These are phyloP conservation scores for Maudiozyma saulgeensis DNA, from an alignment of 805 yeast species.

Conservation along the genomic window DNA sequence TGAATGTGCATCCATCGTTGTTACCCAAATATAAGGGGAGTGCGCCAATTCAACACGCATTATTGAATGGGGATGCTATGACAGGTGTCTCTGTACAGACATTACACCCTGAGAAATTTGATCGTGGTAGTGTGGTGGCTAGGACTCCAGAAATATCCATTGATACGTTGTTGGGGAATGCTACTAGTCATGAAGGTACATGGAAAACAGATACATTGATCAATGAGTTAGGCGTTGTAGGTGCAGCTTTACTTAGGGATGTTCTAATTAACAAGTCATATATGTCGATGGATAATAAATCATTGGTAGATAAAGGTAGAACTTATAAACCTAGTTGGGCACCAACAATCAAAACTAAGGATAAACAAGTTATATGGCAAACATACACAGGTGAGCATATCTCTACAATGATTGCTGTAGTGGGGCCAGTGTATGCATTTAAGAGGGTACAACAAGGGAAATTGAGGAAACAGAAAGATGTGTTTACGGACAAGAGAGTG, in stretches of 20 bases:
- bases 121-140: slow-evolving; percentile 58
- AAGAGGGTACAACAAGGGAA: slow-evolving; percentile 27
- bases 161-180: slow-evolving; percentile 5
- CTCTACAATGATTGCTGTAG: slow-evolving; percentile 36
- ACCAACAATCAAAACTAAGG: slow-evolving; percentile 38
- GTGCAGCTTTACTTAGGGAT: slow-evolving; percentile 47
- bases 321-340: slow-evolving; percentile 36
- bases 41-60: slow-evolving; percentile 76
- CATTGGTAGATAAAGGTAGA: no score
- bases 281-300: not conserved
- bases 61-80: slow-evolving; percentile 47
- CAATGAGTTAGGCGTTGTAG: slow-evolving; percentile 45
- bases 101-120: slow-evolving; percentile 79
- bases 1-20: slow-evolving; percentile 88
- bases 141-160: slow-evolving; percentile 36
- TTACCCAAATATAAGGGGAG: slow-evolving; percentile 80
- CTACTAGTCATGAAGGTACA: not conserved
- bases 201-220: slow-evolving; percentile 29
- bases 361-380: slow-evolving; percentile 42
- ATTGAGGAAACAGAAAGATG: slow-evolving; percentile 25
- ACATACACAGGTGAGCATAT: slow-evolving; percentile 31
- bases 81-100: slow-evolving; percentile 91
- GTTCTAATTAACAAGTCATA: slow-evolving; percentile 28
- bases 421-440: slow-evolving; percentile 49
- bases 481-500: slow-evolving; percentile 33